Percentiles rank a stretch among this genome's conserved stretches.
Conservation (phyloP, 2,329 filamentous ascomycete genomes). For the Ploettnerulaceae sp. region DNA sequence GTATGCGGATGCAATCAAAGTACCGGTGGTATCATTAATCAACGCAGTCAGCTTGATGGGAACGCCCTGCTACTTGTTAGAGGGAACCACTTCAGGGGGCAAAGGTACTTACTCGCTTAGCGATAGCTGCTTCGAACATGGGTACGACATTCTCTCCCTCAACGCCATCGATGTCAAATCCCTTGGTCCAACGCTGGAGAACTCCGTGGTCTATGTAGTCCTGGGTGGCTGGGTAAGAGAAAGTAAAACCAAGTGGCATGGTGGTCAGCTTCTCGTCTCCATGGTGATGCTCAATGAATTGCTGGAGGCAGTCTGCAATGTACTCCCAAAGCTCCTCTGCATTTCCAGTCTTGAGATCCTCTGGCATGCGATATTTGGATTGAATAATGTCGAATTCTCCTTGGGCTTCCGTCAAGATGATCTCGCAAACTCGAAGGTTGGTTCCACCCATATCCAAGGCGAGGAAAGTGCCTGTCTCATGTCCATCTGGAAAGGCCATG, state of each 20-base stretch:
- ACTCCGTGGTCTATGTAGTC: constrained; percentile 90
- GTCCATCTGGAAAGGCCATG: constrained; percentile 79
- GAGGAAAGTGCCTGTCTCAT: constrained; percentile 82
- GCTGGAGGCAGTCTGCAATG: constrained; percentile 85
- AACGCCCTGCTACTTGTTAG: constrained; percentile 55
- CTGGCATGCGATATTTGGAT: constrained; percentile 92
- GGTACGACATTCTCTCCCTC: constrained; percentile 88
- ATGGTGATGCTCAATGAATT: constrained; percentile 85
- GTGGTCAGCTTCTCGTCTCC: constrained; percentile 58
- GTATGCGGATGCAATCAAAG: constrained; percentile 92
- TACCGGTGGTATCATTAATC: constrained; percentile 97
- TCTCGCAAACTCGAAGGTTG: constrained; percentile 91
- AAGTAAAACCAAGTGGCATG: constrained; percentile 86
- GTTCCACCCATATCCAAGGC: constrained; percentile 96
- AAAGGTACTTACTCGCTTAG: constrained; percentile 51
- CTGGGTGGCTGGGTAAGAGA: constrained; percentile 91
- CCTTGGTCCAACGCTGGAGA: constrained; percentile 94
- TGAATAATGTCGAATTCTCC: constrained; percentile 93
- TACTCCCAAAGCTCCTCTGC: constrained; percentile 91
- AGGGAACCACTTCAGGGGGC: background rate
- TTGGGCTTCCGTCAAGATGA: constrained; percentile 79
- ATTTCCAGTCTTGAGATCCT: constrained; percentile 81
- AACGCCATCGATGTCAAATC: constrained; percentile 88
- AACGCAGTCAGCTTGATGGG: constrained; percentile 90
- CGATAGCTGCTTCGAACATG: constrained; percentile 75